Evolutionary conservation across 2,329 filamentous ascomycete genomes (phyloP).

Genomic region (Exophiala xenobiotica): DNA sequence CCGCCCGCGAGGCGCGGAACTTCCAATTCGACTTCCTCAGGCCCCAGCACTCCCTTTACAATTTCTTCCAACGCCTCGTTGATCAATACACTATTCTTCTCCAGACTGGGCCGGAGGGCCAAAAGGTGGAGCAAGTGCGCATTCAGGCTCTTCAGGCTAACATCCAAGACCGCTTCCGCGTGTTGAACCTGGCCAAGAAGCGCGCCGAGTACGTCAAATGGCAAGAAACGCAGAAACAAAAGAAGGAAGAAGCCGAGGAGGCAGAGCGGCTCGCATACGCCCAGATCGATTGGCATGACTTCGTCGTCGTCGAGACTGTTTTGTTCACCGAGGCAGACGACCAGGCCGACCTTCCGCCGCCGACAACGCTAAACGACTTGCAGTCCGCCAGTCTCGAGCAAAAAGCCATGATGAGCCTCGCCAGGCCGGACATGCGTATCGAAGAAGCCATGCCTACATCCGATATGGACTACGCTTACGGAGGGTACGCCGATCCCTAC

Average conservation of each 20-base stretch:
- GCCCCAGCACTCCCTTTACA: conserved; percentile 92
- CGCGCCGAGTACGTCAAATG: conserved; percentile 84
- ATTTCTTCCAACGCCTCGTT: conserved; percentile 88
- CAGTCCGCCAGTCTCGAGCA: conserved; percentile 94
- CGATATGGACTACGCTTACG: conserved; percentile 57
- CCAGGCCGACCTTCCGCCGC: conserved; percentile 78
- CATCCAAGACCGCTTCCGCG: conserved; percentile 72
- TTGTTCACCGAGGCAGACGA: conserved; percentile 89
- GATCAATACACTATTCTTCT: conserved; percentile 89
- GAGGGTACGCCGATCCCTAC: conserved; percentile 40
- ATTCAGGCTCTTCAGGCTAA: conserved; percentile 72
- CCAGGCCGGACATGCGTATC: conserved; percentile 72
- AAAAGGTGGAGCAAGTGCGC: conserved; percentile 69
- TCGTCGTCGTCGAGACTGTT: conserved; percentile 92
- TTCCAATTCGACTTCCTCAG: conserved; percentile 95
- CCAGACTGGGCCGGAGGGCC: conserved; percentile 66
- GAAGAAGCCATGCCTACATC: conserved; percentile 93
- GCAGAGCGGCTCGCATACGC: conserved; percentile 75
- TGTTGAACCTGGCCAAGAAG: conserved; percentile 77
- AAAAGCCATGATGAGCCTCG: conserved; percentile 85
- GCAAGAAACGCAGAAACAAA: conserved; percentile 79
- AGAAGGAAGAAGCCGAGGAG: conserved; percentile 84
- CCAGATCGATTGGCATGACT: conserved; percentile 97
- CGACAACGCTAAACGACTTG: conserved; percentile 84
- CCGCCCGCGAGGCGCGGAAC: conserved; percentile 84